These are phyloP conservation scores for Tetrapisispora fleetii DNA, from an alignment of 805 yeast species.

Conservation along the genomic window DNA sequence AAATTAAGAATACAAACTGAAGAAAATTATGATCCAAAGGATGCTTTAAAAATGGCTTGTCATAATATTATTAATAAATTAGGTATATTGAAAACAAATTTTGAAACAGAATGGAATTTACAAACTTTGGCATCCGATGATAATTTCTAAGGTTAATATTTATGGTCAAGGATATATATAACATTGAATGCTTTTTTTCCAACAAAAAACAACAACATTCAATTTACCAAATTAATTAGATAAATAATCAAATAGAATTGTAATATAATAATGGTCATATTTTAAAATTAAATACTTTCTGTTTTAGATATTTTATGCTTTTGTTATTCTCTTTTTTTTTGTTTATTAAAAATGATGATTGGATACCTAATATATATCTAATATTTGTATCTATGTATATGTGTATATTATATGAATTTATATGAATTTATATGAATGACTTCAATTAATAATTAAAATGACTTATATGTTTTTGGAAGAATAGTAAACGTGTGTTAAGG, in stretches of 20 bases:
- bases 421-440: background rate
- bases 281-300: background rate
- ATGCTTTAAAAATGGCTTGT: slow-evolving; percentile 86
- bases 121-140: slow-evolving; percentile 57
- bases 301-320: background rate
- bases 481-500: background rate
- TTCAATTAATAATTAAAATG: background rate
- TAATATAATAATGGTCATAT: background rate
- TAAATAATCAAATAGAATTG: background rate
- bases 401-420: too few species aligned
- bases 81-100: slow-evolving; percentile 62
- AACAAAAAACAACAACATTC: too few species aligned
- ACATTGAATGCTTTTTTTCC: background rate
- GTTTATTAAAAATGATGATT: background rate
- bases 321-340: background rate
- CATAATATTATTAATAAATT: slow-evolving; percentile 71
- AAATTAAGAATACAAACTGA: slow-evolving; percentile 92
- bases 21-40: slow-evolving; percentile 86
- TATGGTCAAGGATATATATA: too few species aligned
- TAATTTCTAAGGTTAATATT: background rate
- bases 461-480: background rate
- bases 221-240: background rate
- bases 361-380: background rate
- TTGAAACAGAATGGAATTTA: slow-evolving; percentile 87
- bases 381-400: background rate